Evolutionary conservation across 2,329 filamentous ascomycete species (phyloP).

Genomic region (Cyphellophora europaea): DNA sequence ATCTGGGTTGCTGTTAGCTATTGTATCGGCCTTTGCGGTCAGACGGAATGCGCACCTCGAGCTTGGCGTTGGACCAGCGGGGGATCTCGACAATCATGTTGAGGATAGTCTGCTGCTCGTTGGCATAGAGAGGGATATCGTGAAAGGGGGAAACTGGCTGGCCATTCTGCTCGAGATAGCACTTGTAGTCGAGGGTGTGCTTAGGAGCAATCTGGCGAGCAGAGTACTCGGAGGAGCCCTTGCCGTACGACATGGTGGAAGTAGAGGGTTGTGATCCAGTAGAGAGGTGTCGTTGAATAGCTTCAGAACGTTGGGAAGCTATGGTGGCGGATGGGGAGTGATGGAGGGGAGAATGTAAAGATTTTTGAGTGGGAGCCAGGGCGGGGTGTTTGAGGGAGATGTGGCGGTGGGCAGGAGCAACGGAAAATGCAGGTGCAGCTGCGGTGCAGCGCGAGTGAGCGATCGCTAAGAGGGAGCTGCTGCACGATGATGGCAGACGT

Average conservation of each 20-base stretch:
- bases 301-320: slow-evolving; percentile 37
- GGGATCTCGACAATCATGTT: slow-evolving; percentile 99
- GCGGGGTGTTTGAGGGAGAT: slow-evolving; percentile 9
- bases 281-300: slow-evolving; percentile 40
- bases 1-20: slow-evolving; percentile 49
- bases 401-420: slow-evolving; percentile 17
- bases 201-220: slow-evolving; percentile 80
- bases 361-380: slow-evolving; percentile 15
- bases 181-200: slow-evolving; percentile 92
- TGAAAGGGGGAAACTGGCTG: slow-evolving; percentile 90
- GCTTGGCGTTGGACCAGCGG: slow-evolving; percentile 99
- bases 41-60: slow-evolving; percentile 65
- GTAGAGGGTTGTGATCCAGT: slow-evolving; percentile 24
- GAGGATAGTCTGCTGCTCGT: slow-evolving; percentile 86
- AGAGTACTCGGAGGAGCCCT: slow-evolving; percentile 60
- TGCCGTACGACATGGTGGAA: slow-evolving; percentile 26
- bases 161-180: slow-evolving; percentile 98
- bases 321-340: slow-evolving; percentile 27
- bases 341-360: slow-evolving; percentile 13
- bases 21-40: slow-evolving; percentile 3
- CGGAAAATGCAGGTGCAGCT: slow-evolving; percentile 8
- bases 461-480: background rate
- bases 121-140: slow-evolving; percentile 96
- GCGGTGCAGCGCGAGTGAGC: background rate
- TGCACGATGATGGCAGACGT: slow-evolving; percentile 1